Percentiles rank a stretch among this genome's conserved stretches.
These are phyloP conservation scores for Stramenopiles sp. DNA, from an alignment of 352 stramenopile genomes.

Conservation along the genomic window DNA sequence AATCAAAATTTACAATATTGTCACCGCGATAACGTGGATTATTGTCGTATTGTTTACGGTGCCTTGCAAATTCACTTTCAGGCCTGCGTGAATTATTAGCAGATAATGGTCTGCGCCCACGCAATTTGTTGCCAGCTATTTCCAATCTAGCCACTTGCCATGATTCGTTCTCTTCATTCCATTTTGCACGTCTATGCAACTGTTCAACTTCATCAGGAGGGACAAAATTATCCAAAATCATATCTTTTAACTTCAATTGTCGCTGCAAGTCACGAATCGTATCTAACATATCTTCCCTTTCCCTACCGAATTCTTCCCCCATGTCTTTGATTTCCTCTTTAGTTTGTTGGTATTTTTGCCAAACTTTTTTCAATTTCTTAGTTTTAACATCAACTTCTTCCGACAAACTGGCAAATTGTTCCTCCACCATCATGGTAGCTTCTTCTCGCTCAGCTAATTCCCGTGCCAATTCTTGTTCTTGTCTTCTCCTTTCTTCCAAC, in stretches of 20 bases:
- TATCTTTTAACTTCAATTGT: constrained; percentile 81
- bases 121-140: constrained; percentile 31
- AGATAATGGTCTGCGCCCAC: constrained; percentile 38
- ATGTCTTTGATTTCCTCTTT: constrained; percentile 72
- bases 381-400: constrained; percentile 82
- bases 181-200: constrained; percentile 50
- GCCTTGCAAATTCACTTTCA: constrained; percentile 68
- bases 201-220: constrained; percentile 25
- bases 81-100: constrained; percentile 40
- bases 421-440: constrained; percentile 64
- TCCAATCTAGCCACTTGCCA: constrained; percentile 59
- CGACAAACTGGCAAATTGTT: constrained; percentile 62
- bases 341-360: constrained; percentile 66
- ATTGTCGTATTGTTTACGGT: constrained; percentile 49
- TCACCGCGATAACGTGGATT: constrained; percentile 65
- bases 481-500: constrained; percentile 49
- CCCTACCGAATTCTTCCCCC: constrained; percentile 64
- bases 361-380: constrained; percentile 82
- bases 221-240: constrained; percentile 66
- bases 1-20: constrained; percentile 62
- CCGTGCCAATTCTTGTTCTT: constrained; percentile 52
- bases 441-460: constrained; percentile 78
- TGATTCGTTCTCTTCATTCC: constrained; percentile 55
- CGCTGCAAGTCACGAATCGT: constrained; percentile 73
- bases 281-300: constrained; percentile 82